phyloP scores from a whole-genome alignment of 306 rosid species.

The Cucurbita pepo region DNA sequence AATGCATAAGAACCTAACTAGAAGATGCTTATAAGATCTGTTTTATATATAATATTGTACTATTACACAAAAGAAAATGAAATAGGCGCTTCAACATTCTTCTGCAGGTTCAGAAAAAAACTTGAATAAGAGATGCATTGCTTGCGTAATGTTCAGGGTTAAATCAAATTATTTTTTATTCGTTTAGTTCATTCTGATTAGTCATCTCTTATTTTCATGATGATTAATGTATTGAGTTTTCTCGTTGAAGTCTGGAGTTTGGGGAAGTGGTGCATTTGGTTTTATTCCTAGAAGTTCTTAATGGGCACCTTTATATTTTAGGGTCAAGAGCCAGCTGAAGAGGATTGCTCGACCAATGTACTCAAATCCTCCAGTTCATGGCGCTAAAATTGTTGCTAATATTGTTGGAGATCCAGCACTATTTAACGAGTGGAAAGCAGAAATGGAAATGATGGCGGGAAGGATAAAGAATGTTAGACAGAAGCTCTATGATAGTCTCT shows the following conservation, averaged over 20 bases:
- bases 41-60: background rate
- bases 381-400: conserved; percentile 86
- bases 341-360: conserved; percentile 98
- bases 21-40: background rate
- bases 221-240: background rate
- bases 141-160: background rate
- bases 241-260: background rate
- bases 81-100: background rate
- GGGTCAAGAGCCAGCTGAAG: conserved; percentile 93
- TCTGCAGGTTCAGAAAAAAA: background rate
- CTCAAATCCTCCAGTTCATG: conserved; percentile 94
- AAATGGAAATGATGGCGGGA: conserved; percentile 99
- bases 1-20: background rate
- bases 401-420: conserved; percentile 75
- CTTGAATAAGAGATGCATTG: background rate
- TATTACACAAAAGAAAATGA: background rate
- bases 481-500: conserved; percentile 51
- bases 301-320: conserved; percentile 16
- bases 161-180: background rate
- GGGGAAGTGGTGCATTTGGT: background rate
- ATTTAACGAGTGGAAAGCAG: conserved; percentile 82
- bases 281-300: background rate
- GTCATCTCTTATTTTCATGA: background rate
- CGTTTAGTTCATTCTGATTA: background rate
- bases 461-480: conserved; percentile 86